Base-by-base conservation (phyloP, 225 moss, liverwort and hornwort species). In the Straminergon stramineum region DNA sequence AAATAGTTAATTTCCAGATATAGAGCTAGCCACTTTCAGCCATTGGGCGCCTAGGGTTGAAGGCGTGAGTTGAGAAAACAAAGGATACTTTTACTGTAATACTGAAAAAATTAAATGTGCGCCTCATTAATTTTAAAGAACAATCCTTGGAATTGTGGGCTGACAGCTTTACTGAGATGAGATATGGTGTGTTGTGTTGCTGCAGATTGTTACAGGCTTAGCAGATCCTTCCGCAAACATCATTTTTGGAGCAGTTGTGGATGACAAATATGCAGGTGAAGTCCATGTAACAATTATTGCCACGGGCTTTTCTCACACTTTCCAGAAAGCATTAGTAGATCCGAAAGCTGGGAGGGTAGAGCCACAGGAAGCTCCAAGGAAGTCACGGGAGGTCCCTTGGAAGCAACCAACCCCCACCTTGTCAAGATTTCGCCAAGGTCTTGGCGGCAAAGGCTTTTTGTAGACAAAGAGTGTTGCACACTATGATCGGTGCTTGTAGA, bases 221-320 rank as follows among this genome's bases (percentile, higher is more conserved):
- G 96, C 96, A 53, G 97, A 97, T 89, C 96, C 97, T 78, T 93
- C 94, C 73, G 96, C 97, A 24, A 97, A 97, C 70, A 97, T 97
- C 79, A 97, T 97, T 52, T 97, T 97, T 86, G 96, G 97, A 77
- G 97, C 96, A 26, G 92, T 92, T 37, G 92, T 92, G 88, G 92
- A 92, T 86, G 92, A 92, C 28, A 90, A 90, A 51, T 96, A 97
- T 65, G 94, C 95, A 70, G 96, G 97, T 52, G 94, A 95, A 90
- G 92, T 97, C 32, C 94, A 97, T 83, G 97, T 97, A 75, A 97
- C 97, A 79, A 97, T 97, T 79, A 97, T 97, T 90, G 97, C 96
- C 35, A 97, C 96, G 65, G 97, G 97, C n/a, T 97, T 97, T 75
- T 97, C 96, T 32, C 96, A 96, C 88, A 96, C 96, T 15, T 97